Conservation (phyloP, 164 flowering plant genomes). For the Umbellularia californica region DNA sequence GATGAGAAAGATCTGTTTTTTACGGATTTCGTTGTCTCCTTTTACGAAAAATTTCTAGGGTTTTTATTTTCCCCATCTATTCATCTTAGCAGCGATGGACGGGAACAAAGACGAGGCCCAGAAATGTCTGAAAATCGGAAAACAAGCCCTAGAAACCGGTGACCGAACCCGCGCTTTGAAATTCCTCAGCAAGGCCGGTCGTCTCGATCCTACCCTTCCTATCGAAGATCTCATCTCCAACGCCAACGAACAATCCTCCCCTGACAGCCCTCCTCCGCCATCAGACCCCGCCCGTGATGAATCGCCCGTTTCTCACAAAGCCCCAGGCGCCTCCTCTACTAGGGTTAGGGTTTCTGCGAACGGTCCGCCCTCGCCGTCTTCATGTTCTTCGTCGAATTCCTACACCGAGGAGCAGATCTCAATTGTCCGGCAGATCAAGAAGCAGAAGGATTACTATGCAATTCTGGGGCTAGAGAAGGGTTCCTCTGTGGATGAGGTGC, state of each 20-base stretch:
- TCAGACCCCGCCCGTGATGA: neutral
- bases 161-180: constrained; percentile 67
- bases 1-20: neutral
- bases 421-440: constrained; percentile 65
- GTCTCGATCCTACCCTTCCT: constrained; percentile 67
- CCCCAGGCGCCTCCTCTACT: constrained; percentile 6
- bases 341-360: constrained; percentile 9
- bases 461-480: constrained; percentile 68
- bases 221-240: constrained; percentile 54
- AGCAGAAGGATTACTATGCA: constrained; percentile 79
- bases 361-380: constrained; percentile 10
- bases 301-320: constrained; percentile 17
- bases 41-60: neutral
- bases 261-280: constrained; percentile 1
- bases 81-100: constrained; percentile 42
- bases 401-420: constrained; percentile 73
- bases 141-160: constrained; percentile 54
- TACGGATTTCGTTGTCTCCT: neutral
- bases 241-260: constrained; percentile 11
- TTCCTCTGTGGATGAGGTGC: constrained; percentile 71
- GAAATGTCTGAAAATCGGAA: constrained; percentile 69
- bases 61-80: neutral
- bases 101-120: constrained; percentile 89
- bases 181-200: constrained; percentile 68
- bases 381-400: constrained; percentile 12